Conservation (phyloP, 306 rosid species). For the Cicer yamashitae region DNA sequence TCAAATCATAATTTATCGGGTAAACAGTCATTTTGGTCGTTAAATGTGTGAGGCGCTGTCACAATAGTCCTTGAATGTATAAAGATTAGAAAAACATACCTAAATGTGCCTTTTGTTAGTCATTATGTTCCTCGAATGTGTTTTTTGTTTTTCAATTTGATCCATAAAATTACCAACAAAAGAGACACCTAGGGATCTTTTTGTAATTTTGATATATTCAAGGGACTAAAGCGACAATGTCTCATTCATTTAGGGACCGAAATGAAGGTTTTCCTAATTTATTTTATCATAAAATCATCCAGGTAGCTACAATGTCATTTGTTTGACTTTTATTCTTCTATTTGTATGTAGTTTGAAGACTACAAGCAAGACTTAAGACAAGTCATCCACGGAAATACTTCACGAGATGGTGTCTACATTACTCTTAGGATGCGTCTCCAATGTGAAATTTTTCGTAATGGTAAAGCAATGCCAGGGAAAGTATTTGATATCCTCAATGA, state of each 20-base stretch:
- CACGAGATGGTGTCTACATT: slow-evolving; percentile 93
- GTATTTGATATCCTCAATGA: slow-evolving; percentile 90
- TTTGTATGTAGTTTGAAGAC: slow-evolving; percentile 71
- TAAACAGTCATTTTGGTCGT: too few species aligned
- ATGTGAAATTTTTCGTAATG: slow-evolving; percentile 86
- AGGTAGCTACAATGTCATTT: slow-evolving; percentile 20
- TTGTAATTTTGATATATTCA: too few species aligned
- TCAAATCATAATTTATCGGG: slow-evolving; percentile 17
- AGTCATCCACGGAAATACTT: slow-evolving; percentile 87
- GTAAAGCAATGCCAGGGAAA: slow-evolving; percentile 89
- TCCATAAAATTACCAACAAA: too few species aligned
- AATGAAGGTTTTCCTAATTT: background rate
- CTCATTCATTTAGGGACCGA: too few species aligned
- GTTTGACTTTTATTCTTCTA: slow-evolving; percentile 46
- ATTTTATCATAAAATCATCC: slow-evolving; percentile 18
- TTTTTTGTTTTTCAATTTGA: too few species aligned
- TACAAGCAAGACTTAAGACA: slow-evolving; percentile 77
- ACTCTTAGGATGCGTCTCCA: slow-evolving; percentile 97
- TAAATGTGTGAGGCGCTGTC: too few species aligned
- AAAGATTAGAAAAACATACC: too few species aligned
- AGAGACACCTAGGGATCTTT: too few species aligned
- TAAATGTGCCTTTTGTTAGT: too few species aligned
- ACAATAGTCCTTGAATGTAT: too few species aligned
- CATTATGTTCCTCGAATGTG: too few species aligned
- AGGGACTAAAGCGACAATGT: too few species aligned